Base-by-base conservation (phyloP, 2,329 filamentous ascomycete species). In the Clonostachys byssicola region DNA sequence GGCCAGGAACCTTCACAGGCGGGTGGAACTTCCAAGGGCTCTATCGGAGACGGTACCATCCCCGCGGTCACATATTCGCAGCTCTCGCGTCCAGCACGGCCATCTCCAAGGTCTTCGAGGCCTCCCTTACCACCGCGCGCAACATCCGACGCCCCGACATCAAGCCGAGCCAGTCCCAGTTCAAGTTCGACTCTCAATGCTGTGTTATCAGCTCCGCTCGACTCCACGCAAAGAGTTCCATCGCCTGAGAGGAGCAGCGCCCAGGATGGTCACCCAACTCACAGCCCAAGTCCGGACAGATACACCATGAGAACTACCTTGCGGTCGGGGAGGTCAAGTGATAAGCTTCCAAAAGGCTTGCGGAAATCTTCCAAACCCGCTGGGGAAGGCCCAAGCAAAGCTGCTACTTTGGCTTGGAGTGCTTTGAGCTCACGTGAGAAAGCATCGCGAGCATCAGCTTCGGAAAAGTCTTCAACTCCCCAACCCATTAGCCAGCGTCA, bases 1-100 rank as follows among this genome's bases (percentile, higher is more conserved):
- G 40, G 56, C 17, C 49, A 51, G 20, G 56, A 60, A 46, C 50
- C 50, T 4, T 53, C 53, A 18, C 57, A 58, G 36, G 47, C 50
- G 20, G 52, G 51, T n/a, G 47, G 45, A 38, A 54, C 43, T 48
- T 55, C 48, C 46, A 74, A 68, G 52, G 83, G 81, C 5, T 92
- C 82, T 74, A 86, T 95, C 57, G 91, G 89, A 39, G 78, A 85
- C 52, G 88, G 89, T 12, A 94, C 89, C 2, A 85, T 96, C 52
- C 89, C 89, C 42, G 86, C 88, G 8, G 80, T 92, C 43, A 84
- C 78, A 50, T 95, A 95, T 61, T 79, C 83, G 5, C 86, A 95
- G 55, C 73, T 95, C n/a, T 86, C 88, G n/a, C 82, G 84, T 48
- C 87, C 87, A 12, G 23, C 23, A 8, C 23, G 23, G 59, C 69